Evolutionary conservation across 208 protist species (phyloP), one percentile per base, ranked within the genome.

Genomic region (Crithidia sp.): DNA sequence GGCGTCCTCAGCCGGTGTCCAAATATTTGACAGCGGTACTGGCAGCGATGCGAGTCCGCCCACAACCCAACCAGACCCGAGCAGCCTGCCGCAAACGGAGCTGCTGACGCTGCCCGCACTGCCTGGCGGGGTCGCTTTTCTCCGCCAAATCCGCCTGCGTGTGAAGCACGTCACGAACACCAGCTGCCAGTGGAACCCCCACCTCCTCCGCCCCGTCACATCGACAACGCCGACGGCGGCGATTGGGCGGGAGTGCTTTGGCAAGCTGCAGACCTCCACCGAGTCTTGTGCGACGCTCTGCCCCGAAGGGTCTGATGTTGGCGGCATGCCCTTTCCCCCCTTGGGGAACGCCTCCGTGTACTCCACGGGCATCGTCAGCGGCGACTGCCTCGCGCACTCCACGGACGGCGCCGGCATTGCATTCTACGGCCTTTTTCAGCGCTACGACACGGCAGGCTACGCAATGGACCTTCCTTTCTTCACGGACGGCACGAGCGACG

Each of bases 101-200:
- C 62, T 67, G 17, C 5, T 67, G 17, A 52, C 4, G 4, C 68
- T 67, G 13, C 60, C 69, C 4, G 69, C 69, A 36, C n/a, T 74
- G 69, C 56, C 69, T 2, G 69, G 61, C 41, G 69, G 69, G 3
- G 60, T 67, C 2, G 69, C 39, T 8, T 10, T 74, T 16, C 60
- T 74, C 36, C 36, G n/a, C 40, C 59, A 67, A 14, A 28, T 67
- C n/a, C 59, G 60, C 0, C 13, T 74, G 17, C 69, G 69, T 5
- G 60, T 67, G 41, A 67, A 67, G 16, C 69, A 62, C 43, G 69
- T 74, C 40, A 59, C 39, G 8, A 60, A 67, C 49, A 40, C 28
- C 36, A 74, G 69, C 69, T 74, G 69, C 52, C 36, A 2, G 52
- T 74, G 69, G 69, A 74, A 74, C 43, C 60, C 2, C 12, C 60